Evolutionary conservation across 305 asterid genomes (phyloP).

Genomic region (Coffea humblotiana): DNA sequence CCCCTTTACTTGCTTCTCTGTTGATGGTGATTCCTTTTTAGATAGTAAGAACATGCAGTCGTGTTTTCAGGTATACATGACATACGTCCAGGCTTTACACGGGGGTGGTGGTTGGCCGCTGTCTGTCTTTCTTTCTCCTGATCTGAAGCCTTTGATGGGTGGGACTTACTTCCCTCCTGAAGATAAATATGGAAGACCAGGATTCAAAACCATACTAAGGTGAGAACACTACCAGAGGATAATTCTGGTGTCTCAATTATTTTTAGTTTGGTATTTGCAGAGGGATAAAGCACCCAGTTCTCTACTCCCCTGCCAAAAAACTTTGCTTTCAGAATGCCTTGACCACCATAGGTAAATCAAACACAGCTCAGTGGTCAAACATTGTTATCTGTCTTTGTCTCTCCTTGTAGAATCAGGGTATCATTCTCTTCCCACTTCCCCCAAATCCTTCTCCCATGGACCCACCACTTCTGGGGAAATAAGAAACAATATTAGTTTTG

Average conservation of each 20-base stretch:
- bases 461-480: no score
- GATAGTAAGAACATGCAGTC: constrained; percentile 5
- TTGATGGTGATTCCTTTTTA: background rate
- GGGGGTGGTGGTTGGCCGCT: constrained; percentile 99
- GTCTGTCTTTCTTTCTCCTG: constrained; percentile 85
- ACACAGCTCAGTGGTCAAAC: no score
- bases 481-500: no score
- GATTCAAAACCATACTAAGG: constrained; percentile 89
- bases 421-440: no score
- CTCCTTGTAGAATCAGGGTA: no score
- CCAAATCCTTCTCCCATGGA: no score
- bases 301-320: no score
- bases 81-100: constrained; percentile 86
- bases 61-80: constrained; percentile 80
- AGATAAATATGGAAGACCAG: constrained; percentile 89
- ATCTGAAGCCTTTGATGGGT: constrained; percentile 93
- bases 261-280: background rate
- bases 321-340: no score
- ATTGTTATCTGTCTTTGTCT: no score
- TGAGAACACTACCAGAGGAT: constrained; percentile 20
- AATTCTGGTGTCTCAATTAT: background rate
- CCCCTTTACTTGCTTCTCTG: background rate
- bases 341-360: no score
- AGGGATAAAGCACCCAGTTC: background rate
- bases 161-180: constrained; percentile 98